Evolutionary conservation across 208 protist genomes (phyloP), one percentile per base, ranked within the genome.

Genomic region (Trypanosoma caninum): DNA sequence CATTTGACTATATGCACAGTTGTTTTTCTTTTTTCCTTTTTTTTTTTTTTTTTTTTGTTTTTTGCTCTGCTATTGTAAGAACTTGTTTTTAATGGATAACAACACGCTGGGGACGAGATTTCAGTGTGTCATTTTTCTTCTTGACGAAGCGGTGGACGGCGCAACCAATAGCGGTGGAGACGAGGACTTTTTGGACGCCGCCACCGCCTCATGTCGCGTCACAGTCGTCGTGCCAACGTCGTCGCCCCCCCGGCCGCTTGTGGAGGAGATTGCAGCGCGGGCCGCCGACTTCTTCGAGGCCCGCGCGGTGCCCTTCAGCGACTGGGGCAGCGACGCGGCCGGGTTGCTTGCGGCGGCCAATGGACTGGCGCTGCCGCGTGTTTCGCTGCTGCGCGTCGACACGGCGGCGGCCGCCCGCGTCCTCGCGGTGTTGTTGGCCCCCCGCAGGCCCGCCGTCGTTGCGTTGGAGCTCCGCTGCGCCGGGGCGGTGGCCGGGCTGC

Each of bases 71-170:
- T 56, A 9, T 55, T 25, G 30, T 70, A 28, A 31, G 23, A 7
- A 31, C 56, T 50, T 56, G 25, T 47, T 22, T 48, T 7, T n/a
- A 25, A n/a, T n/a, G n/a, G 14, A 10, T 20, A n/a, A 48, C 22
- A 85, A 85, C 51, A 58, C 69, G 10, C 38, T 79, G 50, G 68
- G 72, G 1, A 53, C 68, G 20, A 34, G 60, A 28, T 85, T 67
- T 18, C 59, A 56, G 45, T 70, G 64, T 4, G 74, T 81, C 13
- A 6, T 85, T 22, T 45, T 72, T 33, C 56, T 85, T 5, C 44
- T 69, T 13, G 51, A 41, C 37, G 25, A 4, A 4, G 23, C 7
- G 14, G 9, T 13, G 14, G 23, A 20, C 23, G 14, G 30, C n/a
- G 38, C 4, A 13, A 8, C 30, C 5, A 20, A 48, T 0, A 5